Base-by-base conservation (phyloP, 2,329 filamentous ascomycete species). In the Pseudogymnoascus sp. region DNA sequence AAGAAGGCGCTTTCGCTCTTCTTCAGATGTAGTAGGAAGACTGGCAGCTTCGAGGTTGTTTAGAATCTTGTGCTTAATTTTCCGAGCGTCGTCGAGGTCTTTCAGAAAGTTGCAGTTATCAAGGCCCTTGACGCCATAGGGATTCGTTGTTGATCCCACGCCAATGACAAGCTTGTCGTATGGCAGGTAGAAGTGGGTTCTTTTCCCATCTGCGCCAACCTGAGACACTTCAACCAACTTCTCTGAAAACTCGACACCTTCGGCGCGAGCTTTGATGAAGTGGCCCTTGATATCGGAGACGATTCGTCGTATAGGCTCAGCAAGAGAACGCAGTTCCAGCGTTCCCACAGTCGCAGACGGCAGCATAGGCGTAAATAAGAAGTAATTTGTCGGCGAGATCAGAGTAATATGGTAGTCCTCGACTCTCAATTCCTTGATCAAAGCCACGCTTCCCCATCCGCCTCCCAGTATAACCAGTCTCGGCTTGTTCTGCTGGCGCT, bases 321-420 rank as follows among this genome's bases (percentile, higher is more conserved):
- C 91, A 63, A 99, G 80, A 59, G 92, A 96, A 67, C 93, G 83
- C 70, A 97, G 79, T 72, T 96, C 93, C 33, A 99, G 80, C 0
- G 95, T 99, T 11, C 96, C 96, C 5, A 99, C 95, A 0, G 96
- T 99, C 6, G 95, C 96, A 35, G 92, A 96, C 1, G 95, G 95
- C 45, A 99, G 81, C 93, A 99, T 97, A 0, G 95, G 95, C 1
- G 95, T 99, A 75, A 99, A 99, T 33, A 99, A 79, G 77, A 99
- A 99, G 78, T 97, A 96, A 71, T 97, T 97, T 37, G 89, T 89
- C 0, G 95, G 93, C 11, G 92, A 96, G 45, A 99, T 88, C 40
- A 99, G 89, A 4, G 93, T 97, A 68, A 99, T 88, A 75, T 99
- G 93, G 73, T 97, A 99, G 69, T 97, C 91, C 11, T 93, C 91